Base-by-base conservation (phyloP, 2,329 filamentous ascomycete genomes). In the Dactylonectria estremocensis region DNA sequence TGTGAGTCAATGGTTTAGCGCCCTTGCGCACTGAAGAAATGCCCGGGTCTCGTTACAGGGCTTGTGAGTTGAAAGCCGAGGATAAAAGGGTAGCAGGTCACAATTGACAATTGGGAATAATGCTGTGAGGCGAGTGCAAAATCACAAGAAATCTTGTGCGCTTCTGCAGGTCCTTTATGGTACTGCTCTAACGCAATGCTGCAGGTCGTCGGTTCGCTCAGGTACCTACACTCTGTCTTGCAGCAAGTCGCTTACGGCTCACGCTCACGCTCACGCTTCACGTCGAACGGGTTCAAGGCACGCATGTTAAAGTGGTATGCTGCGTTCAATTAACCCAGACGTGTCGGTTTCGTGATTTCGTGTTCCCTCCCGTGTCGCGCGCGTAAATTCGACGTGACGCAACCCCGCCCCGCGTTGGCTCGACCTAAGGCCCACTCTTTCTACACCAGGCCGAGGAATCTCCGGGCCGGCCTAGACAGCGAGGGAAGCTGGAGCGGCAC, bases 291-390 rank as follows among this genome's bases (percentile, higher is more conserved):
- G n/a, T n/a, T n/a, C n/a, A n/a, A n/a, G n/a, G 37, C 58, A 61
- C 60, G 67, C 66, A 61, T 40, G 62, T 64, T 66, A 61, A 63
- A 67, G 70, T 67, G 73, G 65, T 69, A 74, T 76, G 74, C 71
- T 76, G 74, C 71, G 73, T 65, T 78, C 74, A 77, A 79, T 80
- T 79, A 79, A 80, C 64, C 62, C 22, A 67, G 81, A 80, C 83
- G 83, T 84, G 83, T 84, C 80, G 59, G 76, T 83, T 84, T 84
- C 83, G 83, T 80, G 82, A 76, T 76, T 74, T 79, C 82, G 80
- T 80, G 80, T 77, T 66, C 35, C 57, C 5, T 28, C 11, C 70
- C 78, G 78, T 78, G 78, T 77, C 70, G 46, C 65, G 65, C 72
- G 73, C 73, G 73, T 76, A 72, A 71, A 69, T 69, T 46, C 20